Conservation (phyloP, 306 rosid species). For the Castanea mollissima region DNA sequence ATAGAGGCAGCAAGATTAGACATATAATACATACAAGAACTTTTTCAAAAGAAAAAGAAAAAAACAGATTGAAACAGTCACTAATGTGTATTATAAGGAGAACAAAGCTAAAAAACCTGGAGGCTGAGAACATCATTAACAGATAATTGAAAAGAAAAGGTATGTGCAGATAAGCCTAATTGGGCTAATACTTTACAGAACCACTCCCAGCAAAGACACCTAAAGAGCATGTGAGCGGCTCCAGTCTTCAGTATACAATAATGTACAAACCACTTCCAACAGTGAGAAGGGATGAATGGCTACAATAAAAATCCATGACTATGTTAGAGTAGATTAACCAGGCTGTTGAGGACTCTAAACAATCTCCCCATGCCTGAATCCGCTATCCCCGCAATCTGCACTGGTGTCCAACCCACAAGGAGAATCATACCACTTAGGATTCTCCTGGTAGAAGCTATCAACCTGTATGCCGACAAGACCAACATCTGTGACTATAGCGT, state of each 20-base stretch:
- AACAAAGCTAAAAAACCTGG: slow-evolving; percentile 37
- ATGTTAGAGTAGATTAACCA: slow-evolving; percentile 50
- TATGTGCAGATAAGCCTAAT: slow-evolving; percentile 50
- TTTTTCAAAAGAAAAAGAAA: slow-evolving; percentile 12
- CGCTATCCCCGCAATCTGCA: slow-evolving; percentile 86
- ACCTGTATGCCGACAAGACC: slow-evolving; percentile 95
- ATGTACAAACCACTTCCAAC: slow-evolving; percentile 83
- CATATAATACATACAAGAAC: slow-evolving; percentile 37
- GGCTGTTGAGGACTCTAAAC: slow-evolving; percentile 56
- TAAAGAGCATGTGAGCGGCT: slow-evolving; percentile 49
- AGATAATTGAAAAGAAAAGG: slow-evolving; percentile 38
- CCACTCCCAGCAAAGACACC: slow-evolving; percentile 62
- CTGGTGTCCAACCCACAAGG: slow-evolving; percentile 91
- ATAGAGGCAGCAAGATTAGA: slow-evolving; percentile 11
- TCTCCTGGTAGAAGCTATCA: slow-evolving; percentile 92
- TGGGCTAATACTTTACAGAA: slow-evolving; percentile 59
- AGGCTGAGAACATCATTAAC: slow-evolving; percentile 42
- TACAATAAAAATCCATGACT: slow-evolving; percentile 37
- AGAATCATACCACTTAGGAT: slow-evolving; percentile 95
- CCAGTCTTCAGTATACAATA: slow-evolving; percentile 78
- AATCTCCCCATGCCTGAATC: slow-evolving; percentile 85
- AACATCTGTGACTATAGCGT: slow-evolving; percentile 73
- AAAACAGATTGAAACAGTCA: slow-evolving; percentile 21
- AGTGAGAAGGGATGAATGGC: slow-evolving; percentile 51
- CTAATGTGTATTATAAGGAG: slow-evolving; percentile 36